Evolutionary conservation across 2,329 filamentous ascomycete species (phyloP).

Genomic region (Elsinoe australis): DNA sequence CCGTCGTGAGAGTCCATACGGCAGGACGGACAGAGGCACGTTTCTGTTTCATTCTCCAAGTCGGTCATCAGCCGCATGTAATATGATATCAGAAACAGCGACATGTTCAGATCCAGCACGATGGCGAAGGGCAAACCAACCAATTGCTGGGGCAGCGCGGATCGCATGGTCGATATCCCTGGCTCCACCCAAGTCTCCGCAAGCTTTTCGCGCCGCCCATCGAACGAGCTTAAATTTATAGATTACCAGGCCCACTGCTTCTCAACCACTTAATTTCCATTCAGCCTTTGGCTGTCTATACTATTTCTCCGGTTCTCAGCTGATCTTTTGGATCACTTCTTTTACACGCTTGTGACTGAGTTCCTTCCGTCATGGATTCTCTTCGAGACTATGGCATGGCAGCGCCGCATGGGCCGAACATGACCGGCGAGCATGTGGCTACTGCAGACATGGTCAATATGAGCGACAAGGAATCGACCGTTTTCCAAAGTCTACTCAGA

Average conservation of each 20-base stretch:
- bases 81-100: too few relatives aligned
- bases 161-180: background rate
- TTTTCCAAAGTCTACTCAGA: constrained; percentile 72
- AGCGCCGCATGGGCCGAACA: constrained; percentile 44
- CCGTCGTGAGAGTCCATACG: too few relatives aligned
- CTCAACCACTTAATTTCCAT: background rate
- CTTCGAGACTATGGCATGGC: constrained; percentile 42
- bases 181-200: background rate
- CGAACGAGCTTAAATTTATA: background rate
- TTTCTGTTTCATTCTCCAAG: too few relatives aligned
- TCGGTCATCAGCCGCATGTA: too few relatives aligned
- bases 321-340: background rate
- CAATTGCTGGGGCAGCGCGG: background rate
- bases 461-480: constrained; percentile 50
- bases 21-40: too few relatives aligned
- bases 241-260: background rate
- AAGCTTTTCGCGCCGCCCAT: background rate
- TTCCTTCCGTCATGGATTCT: constrained; percentile 29
- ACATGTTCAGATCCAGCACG: too few relatives aligned
- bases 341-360: background rate
- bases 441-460: constrained; percentile 48
- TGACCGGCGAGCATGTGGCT: constrained; percentile 37
- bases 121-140: too few relatives aligned
- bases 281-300: constrained; percentile 1
- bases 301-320: too few relatives aligned